phyloP scores from a whole-genome alignment of 1,284 basidiomycete species.

The Cutaneotrichosporon sp. region DNA sequence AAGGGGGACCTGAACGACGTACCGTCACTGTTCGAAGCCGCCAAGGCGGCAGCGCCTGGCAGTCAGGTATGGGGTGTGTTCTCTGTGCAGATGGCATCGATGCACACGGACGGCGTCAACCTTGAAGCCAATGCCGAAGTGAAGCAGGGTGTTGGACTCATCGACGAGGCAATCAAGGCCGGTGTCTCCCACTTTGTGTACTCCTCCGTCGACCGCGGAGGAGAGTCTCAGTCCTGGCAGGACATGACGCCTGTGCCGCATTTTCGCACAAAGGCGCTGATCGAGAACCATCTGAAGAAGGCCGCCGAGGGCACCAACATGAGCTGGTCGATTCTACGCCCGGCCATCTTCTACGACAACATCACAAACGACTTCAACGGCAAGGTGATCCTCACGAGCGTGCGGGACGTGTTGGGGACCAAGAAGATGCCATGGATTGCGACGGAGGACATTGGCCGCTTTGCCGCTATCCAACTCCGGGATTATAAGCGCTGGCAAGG shows the following conservation, averaged over 20 bases:
- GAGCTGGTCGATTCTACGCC: slow-evolving; percentile 15
- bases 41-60: slow-evolving; percentile 2
- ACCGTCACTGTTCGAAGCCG: slow-evolving; percentile 14
- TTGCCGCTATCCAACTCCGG: slow-evolving; percentile 21
- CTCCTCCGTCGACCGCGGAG: slow-evolving; percentile 35
- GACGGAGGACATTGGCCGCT: slow-evolving; percentile 21
- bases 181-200: slow-evolving; percentile 50
- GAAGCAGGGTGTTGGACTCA: slow-evolving; percentile 28
- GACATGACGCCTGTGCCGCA: slow-evolving; percentile 15
- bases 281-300: slow-evolving; percentile 16
- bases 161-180: slow-evolving; percentile 45
- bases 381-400: slow-evolving; percentile 18
- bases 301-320: not conserved
- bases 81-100: slow-evolving; percentile 17
- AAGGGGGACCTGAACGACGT: slow-evolving; percentile 17
- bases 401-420: slow-evolving; percentile 17
- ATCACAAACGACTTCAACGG: slow-evolving; percentile 13
- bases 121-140: slow-evolving; percentile 6
- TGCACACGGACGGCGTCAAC: not conserved
- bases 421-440: slow-evolving; percentile 25
- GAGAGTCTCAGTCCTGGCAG: slow-evolving; percentile 15
- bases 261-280: slow-evolving; percentile 15
- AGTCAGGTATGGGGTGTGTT: slow-evolving; percentile 28
- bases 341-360: slow-evolving; percentile 19
- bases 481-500: slow-evolving; percentile 7